These are phyloP conservation scores for Trichoderma sp. DNA, from an alignment of 2,329 filamentous ascomycete species.

Conservation along the genomic window DNA sequence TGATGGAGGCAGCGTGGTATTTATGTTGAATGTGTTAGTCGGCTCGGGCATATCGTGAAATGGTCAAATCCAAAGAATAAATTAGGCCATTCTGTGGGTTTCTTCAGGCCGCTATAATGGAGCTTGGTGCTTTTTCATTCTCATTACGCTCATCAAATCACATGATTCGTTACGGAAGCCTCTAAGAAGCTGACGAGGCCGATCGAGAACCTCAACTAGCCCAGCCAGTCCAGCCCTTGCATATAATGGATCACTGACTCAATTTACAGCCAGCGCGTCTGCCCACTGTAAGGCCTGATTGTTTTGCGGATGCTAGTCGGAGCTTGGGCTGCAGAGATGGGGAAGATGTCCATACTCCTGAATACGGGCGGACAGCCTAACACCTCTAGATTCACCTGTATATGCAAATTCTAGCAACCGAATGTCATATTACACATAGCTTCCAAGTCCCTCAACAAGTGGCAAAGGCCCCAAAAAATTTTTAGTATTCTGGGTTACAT, in stretches of 20 bases:
- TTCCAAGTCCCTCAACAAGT: not conserved
- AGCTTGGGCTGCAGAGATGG: not conserved
- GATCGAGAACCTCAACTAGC: not conserved
- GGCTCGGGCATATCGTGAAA: not conserved
- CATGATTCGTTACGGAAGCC: not conserved
- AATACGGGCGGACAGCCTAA: not conserved
- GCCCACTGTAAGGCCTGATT: not conserved
- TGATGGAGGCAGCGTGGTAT: not conserved
- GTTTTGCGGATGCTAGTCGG: not conserved
- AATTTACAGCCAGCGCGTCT: not conserved
- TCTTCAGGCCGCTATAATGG: not conserved
- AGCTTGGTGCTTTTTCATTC: not conserved
- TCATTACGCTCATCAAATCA: not conserved
- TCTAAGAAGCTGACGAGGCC: not conserved
- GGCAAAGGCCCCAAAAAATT: not conserved
- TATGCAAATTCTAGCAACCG: not conserved
- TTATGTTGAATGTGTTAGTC: not conserved
- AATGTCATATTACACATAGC: not conserved
- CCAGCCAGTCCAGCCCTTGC: not conserved
- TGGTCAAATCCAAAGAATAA: not conserved
- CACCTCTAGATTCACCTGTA: not conserved
- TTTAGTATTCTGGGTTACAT: not conserved
- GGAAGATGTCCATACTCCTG: not conserved
- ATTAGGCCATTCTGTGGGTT: not conserved
- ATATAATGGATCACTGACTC: not conserved